Evolutionary conservation across 768 basidiomycete species (phyloP).

Genomic region (Auricularia cornea): DNA sequence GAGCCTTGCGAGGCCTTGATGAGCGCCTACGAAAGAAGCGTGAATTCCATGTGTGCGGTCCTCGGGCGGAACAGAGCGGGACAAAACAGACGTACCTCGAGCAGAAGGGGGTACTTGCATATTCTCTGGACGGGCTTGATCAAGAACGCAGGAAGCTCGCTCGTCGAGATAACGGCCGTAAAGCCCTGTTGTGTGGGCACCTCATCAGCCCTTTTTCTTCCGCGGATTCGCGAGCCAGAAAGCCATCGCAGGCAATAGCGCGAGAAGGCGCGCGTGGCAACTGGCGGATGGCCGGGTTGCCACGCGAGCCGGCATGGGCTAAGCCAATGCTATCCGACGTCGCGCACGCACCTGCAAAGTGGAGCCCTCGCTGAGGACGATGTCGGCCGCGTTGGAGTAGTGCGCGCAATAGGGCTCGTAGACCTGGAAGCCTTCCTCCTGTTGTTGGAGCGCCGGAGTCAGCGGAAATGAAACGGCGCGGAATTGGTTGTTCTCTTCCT

Average conservation of each 20-base stretch:
- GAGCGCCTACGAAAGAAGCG: constrained; percentile 43
- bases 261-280: background rate
- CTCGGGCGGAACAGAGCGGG: constrained; percentile 10
- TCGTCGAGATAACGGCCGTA: background rate
- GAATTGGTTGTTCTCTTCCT: background rate
- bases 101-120: constrained; percentile 94
- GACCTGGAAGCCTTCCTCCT: constrained; percentile 93
- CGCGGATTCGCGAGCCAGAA: background rate
- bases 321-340: background rate
- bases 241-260: background rate
- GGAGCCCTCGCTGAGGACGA: constrained; percentile 80
- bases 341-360: constrained; percentile 63
- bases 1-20: constrained; percentile 58
- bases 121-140: constrained; percentile 98
- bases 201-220: background rate
- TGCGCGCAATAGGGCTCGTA: constrained; percentile 98
- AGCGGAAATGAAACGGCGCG: background rate
- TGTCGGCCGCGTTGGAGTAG: constrained; percentile 77
- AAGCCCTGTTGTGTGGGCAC: background rate
- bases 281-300: constrained; percentile 1
- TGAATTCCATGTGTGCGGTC: background rate
- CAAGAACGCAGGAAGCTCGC: constrained; percentile 86
- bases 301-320: background rate
- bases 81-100: constrained; percentile 49
- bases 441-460: constrained; percentile 18